These are phyloP conservation scores for Suhomyces xylopsoci DNA, from an alignment of 805 yeast species.

Conservation along the genomic window DNA sequence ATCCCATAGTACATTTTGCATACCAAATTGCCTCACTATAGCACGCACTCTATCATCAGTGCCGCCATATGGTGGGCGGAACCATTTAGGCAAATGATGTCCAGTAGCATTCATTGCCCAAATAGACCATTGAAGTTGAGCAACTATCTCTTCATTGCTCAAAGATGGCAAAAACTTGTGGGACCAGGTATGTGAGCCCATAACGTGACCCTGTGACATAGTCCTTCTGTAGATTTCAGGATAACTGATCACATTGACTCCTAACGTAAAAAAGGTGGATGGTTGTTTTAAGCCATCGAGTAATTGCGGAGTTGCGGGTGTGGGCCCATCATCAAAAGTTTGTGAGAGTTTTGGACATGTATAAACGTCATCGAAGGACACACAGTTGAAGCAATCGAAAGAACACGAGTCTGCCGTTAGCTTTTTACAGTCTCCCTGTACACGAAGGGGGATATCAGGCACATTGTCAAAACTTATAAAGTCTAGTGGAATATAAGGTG, in stretches of 20 bases:
- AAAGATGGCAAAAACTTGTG: constrained; percentile 80
- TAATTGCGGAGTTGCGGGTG: constrained; percentile 62
- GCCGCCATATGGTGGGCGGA: constrained; percentile 96
- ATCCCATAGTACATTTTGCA: constrained; percentile 89
- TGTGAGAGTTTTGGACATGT: constrained; percentile 77
- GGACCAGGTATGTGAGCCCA: constrained; percentile 92
- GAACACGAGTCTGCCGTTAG: constrained; percentile 52
- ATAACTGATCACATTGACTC: constrained; percentile 70
- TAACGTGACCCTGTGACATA: constrained; percentile 62
- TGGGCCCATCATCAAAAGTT: constrained; percentile 95
- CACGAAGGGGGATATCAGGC: constrained; percentile 47
- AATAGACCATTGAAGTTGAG: constrained; percentile 90
- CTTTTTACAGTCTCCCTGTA: constrained; percentile 57
- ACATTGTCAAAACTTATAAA: constrained; percentile 57
- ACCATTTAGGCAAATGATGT: constrained; percentile 83
- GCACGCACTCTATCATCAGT: constrained; percentile 81
- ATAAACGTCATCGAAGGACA: constrained; percentile 68
- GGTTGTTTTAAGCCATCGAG: constrained; percentile 49
- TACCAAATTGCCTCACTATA: constrained; percentile 78
- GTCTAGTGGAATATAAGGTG: constrained; percentile 83
- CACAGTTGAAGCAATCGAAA: constrained; percentile 82
- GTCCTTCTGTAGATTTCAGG: constrained; percentile 70
- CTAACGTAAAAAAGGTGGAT: constrained; percentile 83
- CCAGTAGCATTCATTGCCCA: constrained; percentile 99
- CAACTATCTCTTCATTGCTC: constrained; percentile 75